phyloP scores from a whole-genome alignment of 2,329 filamentous ascomycete genomes.

The Trichoderma aggressivum region DNA sequence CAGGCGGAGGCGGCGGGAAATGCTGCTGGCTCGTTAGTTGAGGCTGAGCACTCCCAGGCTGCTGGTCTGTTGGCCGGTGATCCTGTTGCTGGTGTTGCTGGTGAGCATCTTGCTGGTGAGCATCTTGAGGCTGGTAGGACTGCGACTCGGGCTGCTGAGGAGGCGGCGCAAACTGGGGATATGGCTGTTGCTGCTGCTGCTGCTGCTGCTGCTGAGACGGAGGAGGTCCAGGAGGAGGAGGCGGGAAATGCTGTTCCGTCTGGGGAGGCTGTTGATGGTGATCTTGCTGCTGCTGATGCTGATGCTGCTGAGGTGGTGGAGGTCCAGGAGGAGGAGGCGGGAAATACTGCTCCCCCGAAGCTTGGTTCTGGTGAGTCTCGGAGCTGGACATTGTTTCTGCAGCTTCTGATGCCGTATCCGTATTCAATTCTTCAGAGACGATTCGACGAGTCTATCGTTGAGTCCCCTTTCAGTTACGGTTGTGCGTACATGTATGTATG shows the following conservation, averaged over 20 bases:
- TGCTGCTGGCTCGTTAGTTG: neutral
- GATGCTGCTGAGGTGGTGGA: neutral
- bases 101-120: neutral
- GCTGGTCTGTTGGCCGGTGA: neutral
- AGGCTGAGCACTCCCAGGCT: neutral
- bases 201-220: slow-evolving; percentile 8
- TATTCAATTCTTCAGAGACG: neutral
- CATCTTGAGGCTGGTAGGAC: neutral
- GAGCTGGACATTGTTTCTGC: neutral
- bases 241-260: neutral
- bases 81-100: slow-evolving; percentile 6
- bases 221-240: neutral
- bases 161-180: slow-evolving; percentile 1
- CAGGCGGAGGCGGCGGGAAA: neutral
- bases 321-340: slow-evolving; percentile 10
- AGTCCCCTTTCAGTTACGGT: neutral
- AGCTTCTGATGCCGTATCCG: neutral
- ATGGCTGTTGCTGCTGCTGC: neutral
- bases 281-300: neutral
- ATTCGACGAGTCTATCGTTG: neutral
- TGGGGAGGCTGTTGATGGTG: neutral
- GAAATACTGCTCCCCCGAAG: slow-evolving; percentile 7
- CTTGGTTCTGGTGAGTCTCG: neutral
- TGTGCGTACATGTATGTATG: too few relatives aligned
- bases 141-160: neutral